phyloP scores from a whole-genome alignment of 164 flowering plant species.

The Echeveria elegans region DNA sequence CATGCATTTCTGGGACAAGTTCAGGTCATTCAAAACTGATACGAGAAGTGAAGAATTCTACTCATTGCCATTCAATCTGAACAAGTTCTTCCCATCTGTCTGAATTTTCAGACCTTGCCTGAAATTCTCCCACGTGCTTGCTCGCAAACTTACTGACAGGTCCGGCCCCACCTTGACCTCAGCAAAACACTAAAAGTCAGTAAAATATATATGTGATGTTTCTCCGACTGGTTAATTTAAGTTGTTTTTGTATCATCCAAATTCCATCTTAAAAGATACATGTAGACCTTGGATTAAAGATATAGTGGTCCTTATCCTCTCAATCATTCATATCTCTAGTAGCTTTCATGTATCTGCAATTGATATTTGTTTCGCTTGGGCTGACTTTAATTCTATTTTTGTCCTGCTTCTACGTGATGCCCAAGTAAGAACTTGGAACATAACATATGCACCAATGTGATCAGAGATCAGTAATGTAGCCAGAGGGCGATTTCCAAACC shows the following conservation, averaged over 20 bases:
- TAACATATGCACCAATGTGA: neutral
- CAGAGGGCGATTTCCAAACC: neutral
- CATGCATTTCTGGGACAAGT: neutral
- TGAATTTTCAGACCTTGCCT: neutral
- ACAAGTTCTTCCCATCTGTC: neutral
- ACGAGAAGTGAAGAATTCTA: neutral
- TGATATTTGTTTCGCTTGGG: neutral
- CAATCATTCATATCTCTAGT: neutral
- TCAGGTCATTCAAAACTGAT: neutral
- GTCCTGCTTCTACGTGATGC: neutral
- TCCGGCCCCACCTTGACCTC: neutral
- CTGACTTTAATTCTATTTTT: neutral
- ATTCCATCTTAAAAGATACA: neutral
- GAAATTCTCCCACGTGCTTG: neutral
- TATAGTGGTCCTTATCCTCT: neutral
- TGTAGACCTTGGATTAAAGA: neutral
- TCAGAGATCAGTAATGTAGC: neutral
- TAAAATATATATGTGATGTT: neutral
- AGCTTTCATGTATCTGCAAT: neutral
- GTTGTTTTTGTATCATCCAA: neutral
- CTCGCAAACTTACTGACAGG: neutral
- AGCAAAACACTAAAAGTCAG: neutral
- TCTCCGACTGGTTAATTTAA: neutral
- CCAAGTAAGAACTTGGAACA: neutral
- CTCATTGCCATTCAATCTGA: constrained; percentile 4